These are phyloP conservation scores for Flueggea neowawraea DNA, from an alignment of 441 rosid genomes.

Conservation along the genomic window DNA sequence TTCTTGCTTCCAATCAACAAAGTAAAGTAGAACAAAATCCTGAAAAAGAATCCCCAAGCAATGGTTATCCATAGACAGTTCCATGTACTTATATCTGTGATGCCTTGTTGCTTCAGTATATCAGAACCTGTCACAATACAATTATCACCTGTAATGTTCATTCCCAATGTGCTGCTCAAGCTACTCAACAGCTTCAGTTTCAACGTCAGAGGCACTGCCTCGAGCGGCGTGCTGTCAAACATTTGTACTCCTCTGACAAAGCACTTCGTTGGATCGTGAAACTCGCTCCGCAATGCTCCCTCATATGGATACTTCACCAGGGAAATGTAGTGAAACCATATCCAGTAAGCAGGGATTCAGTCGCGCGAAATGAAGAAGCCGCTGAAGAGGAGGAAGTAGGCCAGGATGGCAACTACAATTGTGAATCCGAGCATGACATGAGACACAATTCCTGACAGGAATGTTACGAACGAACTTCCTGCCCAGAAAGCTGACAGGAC, in stretches of 20 bases:
- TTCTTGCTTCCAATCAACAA: slow-evolving; percentile 50
- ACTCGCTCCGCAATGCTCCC: slow-evolving; percentile 68
- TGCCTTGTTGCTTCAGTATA: slow-evolving; percentile 53
- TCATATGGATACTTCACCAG: slow-evolving; percentile 83
- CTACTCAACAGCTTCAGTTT: slow-evolving; percentile 50
- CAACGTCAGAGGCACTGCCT: slow-evolving; percentile 27
- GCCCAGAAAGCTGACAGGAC: slow-evolving; percentile 77
- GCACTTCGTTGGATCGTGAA: slow-evolving; percentile 55
- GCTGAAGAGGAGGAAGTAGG: slow-evolving; percentile 81
- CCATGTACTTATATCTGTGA: slow-evolving; percentile 74
- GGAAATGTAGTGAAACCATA: slow-evolving; percentile 87
- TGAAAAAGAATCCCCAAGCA: slow-evolving; percentile 88
- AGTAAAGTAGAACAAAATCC: slow-evolving; percentile 60
- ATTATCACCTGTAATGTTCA: slow-evolving; percentile 50
- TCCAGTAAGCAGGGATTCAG: slow-evolving; percentile 74
- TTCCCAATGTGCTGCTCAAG: slow-evolving; percentile 50
- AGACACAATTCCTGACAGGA: slow-evolving; percentile 72
- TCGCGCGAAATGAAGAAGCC: slow-evolving; percentile 83
- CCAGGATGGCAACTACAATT: slow-evolving; percentile 66
- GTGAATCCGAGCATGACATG: slow-evolving; percentile 85
- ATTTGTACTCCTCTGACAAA: slow-evolving; percentile 64
- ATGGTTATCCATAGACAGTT: slow-evolving; percentile 69
- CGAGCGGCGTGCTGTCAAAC: slow-evolving; percentile 68
- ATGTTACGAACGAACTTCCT: slow-evolving; percentile 79
- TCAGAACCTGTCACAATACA: slow-evolving; percentile 70